These are phyloP conservation scores for Acrodontium crateriforme DNA, from an alignment of 2,329 filamentous ascomycete species.

Conservation along the genomic window DNA sequence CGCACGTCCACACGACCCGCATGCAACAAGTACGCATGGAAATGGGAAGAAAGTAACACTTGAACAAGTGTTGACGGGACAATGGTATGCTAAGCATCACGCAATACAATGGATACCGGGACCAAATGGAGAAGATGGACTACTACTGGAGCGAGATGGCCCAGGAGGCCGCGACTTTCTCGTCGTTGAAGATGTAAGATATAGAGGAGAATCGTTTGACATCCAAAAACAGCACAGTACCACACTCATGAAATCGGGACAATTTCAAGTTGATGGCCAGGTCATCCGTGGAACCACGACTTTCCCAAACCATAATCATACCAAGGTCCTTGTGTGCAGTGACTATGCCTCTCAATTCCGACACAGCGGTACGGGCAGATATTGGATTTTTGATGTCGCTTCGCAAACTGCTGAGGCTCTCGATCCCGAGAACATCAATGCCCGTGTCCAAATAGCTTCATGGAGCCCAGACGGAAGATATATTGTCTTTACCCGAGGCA, in stretches of 20 bases:
- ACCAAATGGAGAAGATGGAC: slow-evolving; percentile 63
- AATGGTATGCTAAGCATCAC: slow-evolving; percentile 51
- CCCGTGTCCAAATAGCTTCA: slow-evolving; percentile 64
- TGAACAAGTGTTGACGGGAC: slow-evolving; percentile 52
- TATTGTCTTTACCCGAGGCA: slow-evolving; percentile 76
- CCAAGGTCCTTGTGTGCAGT: slow-evolving; percentile 72
- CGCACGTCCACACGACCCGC: slow-evolving; percentile 53
- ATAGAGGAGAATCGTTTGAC: slow-evolving; percentile 31
- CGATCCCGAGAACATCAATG: slow-evolving; percentile 45
- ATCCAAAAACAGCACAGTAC: slow-evolving; percentile 38
- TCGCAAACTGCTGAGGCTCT: slow-evolving; percentile 64
- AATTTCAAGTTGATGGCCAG: slow-evolving; percentile 47
- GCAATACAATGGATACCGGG: slow-evolving; percentile 66
- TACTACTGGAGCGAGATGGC: slow-evolving; percentile 61
- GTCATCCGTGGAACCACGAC: slow-evolving; percentile 45
- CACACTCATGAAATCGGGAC: slow-evolving; percentile 58
- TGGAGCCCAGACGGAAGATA: slow-evolving; percentile 85
- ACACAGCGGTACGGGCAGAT: slow-evolving; percentile 75
- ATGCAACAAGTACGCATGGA: slow-evolving; percentile 46
- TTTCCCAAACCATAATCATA: slow-evolving; percentile 70
- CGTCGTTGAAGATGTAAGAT: slow-evolving; percentile 72
- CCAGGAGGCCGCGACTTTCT: slow-evolving; percentile 56
- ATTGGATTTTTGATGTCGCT: slow-evolving; percentile 85
- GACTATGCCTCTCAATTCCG: slow-evolving; percentile 67
- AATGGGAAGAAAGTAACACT: slow-evolving; percentile 60